phyloP scores from a whole-genome alignment of 2,329 filamentous ascomycete genomes.

The Phialophora expanda region DNA sequence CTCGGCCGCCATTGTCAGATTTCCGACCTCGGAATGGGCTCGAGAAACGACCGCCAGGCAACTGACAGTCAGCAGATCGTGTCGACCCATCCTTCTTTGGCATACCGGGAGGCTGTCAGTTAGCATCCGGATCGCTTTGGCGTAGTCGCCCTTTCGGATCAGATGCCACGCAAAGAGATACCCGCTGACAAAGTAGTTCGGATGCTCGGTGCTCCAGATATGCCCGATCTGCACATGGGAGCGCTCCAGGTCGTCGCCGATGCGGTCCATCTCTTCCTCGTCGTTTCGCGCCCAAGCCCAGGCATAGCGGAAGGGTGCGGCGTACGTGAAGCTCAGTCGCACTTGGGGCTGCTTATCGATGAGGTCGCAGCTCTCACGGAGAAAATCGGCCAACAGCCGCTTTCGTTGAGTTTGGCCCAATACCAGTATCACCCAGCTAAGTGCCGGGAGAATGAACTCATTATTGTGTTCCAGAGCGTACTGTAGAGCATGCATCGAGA shows the following conservation, averaged over 20 bases:
- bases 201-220: constrained; percentile 27
- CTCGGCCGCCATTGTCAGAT: neutral
- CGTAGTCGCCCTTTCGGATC: constrained; percentile 14
- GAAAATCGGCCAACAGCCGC: constrained; percentile 23
- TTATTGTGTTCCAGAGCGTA: constrained; percentile 25
- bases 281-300: constrained; percentile 23
- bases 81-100: constrained; percentile 31
- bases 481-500: constrained; percentile 22
- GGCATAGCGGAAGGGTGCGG: constrained; percentile 25
- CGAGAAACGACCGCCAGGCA: constrained; percentile 30
- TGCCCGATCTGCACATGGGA: constrained; percentile 21
- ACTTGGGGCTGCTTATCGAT: constrained; percentile 16
- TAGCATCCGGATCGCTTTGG: constrained; percentile 19
- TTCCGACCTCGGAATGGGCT: constrained; percentile 16
- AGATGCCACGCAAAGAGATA: constrained; percentile 33
- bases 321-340: constrained; percentile 18
- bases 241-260: constrained; percentile 19
- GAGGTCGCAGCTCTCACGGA: constrained; percentile 22
- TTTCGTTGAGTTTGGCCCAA: constrained; percentile 23
- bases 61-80: constrained; percentile 34
- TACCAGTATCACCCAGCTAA: constrained; percentile 28
- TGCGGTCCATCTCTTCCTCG: constrained; percentile 7
- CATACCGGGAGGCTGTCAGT: constrained; percentile 23
- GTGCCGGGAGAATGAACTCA: constrained; percentile 28
- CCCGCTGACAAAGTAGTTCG: constrained; percentile 32